Conservation (phyloP, 345 rosid genomes). For the Syzygium grande region DNA sequence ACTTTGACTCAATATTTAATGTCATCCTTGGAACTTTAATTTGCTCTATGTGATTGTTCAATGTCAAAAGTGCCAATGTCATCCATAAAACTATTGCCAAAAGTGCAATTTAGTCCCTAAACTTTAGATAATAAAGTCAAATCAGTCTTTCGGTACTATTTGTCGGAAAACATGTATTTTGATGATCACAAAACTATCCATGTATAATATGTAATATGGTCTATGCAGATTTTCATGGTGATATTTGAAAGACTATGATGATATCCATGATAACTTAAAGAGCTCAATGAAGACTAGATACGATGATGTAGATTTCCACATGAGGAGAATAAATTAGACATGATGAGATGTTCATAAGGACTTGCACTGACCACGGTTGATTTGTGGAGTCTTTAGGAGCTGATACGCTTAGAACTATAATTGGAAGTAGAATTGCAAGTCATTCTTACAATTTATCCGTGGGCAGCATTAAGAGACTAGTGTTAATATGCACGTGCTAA, state of each 20-base stretch:
- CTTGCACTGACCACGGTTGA: not conserved
- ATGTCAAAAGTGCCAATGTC: not conserved
- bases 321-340: too few relatives aligned
- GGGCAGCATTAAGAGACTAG: too few relatives aligned
- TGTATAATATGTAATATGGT: too few relatives aligned
- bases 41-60: rapidly evolving
- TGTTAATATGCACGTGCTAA: too few relatives aligned
- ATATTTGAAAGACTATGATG: too few relatives aligned
- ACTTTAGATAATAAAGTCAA: not conserved
- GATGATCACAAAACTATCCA: too few relatives aligned
- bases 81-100: not conserved
- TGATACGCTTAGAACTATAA: not conserved
- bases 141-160: not conserved
- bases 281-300: too few relatives aligned
- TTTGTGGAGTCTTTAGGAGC: not conserved
- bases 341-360: not conserved
- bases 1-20: not conserved
- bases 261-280: too few relatives aligned
- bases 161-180: too few relatives aligned
- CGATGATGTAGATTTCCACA: too few relatives aligned
- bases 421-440: not conserved
- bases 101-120: not conserved
- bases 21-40: not conserved
- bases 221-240: too few relatives aligned
- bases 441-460: too few relatives aligned